These are phyloP conservation scores for Verbascum thapsus DNA, from an alignment of 257 asterid species.

Conservation along the genomic window DNA sequence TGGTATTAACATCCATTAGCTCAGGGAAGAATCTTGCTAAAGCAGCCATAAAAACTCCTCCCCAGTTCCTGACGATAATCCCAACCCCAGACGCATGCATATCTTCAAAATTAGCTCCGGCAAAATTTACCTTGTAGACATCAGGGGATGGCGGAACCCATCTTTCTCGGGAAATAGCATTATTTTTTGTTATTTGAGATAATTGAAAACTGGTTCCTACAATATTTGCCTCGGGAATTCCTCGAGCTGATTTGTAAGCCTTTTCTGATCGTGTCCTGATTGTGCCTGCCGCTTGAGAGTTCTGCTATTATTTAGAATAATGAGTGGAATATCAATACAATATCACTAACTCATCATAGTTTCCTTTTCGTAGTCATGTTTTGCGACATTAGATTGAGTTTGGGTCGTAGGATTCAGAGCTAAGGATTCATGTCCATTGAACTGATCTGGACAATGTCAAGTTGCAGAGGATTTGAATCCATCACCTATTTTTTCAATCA, in stretches of 20 bases:
- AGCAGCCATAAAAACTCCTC: slow-evolving; percentile 30
- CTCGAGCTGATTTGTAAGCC: neutral
- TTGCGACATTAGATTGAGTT: too few relatives aligned
- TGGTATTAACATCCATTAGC: neutral
- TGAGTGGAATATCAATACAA: neutral
- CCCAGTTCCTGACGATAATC: slow-evolving; percentile 24
- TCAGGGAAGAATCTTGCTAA: slow-evolving; percentile 22
- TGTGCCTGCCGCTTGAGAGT: neutral
- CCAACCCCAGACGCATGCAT: slow-evolving; percentile 22
- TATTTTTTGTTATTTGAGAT: too few relatives aligned
- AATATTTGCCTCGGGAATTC: neutral
- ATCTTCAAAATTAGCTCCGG: slow-evolving; percentile 12
- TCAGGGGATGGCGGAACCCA: slow-evolving; percentile 27
- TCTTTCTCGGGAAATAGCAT: too few relatives aligned
- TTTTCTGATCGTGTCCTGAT: neutral
- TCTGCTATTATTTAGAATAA: slow-evolving; percentile 7
- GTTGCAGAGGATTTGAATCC: too few relatives aligned
- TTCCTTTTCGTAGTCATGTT: too few relatives aligned
- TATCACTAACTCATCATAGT: too few relatives aligned
- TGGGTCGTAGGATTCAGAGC: too few relatives aligned
- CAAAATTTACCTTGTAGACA: slow-evolving; percentile 26
- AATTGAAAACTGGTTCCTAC: neutral
- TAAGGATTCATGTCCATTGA: too few relatives aligned
- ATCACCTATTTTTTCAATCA: too few relatives aligned
- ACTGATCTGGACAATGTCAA: too few relatives aligned